Evolutionary conservation across 2,329 filamentous ascomycete species (phyloP), one percentile per base, ranked within the genome.

Genomic region (Epichloe sylvatica): DNA sequence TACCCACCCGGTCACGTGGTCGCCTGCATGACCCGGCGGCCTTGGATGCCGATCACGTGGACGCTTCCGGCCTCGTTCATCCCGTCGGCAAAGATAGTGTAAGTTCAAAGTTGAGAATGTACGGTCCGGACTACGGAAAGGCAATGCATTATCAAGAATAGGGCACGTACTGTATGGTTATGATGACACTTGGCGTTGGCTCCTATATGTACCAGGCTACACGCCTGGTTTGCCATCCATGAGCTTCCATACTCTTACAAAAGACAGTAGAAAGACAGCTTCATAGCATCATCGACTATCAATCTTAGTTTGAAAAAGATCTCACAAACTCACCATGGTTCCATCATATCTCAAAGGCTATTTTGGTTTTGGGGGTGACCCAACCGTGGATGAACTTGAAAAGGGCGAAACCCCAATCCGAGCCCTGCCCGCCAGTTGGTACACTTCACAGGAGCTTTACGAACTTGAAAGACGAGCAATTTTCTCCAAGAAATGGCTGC

Each of bases 401-500:
- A 13, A 39, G 17, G 50, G 23, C 3, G 58, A 57, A 41, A 39
- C 37, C 34, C 50, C 62, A 13, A 50, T 61, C 49, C 56, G 63
- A 38, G 65, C 74, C 19, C 60, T 78, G 1, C 75, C 75, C 2
- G 67, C 47, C 6, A 71, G 70, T 12, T 78, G 74, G 75, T 78
- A 74, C 59, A 69, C 63, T 12, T 73, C 70, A 4, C 60, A 64
- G n/a, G 70, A 72, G 52, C 74, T 79, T 66, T 78, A 75, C 55
- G 69, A 78, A 57, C 71, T 80, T 1, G 76, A 80, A 59, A 64
- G 73, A 23, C 70, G 76, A 13, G 72, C 75, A 42, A 74, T 78
- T 57, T 79, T 78, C 60, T 79, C 76, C 38, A 68, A 69, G 55
- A 72, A 73, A 56, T 78, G 75, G 76, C 68, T 75, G 36, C 69